A percentile compares a stretch with the other conserved stretches of the same genome.
phyloP scores from a whole-genome alignment of 2,329 filamentous ascomycete species.

The Zalaria sp. region DNA sequence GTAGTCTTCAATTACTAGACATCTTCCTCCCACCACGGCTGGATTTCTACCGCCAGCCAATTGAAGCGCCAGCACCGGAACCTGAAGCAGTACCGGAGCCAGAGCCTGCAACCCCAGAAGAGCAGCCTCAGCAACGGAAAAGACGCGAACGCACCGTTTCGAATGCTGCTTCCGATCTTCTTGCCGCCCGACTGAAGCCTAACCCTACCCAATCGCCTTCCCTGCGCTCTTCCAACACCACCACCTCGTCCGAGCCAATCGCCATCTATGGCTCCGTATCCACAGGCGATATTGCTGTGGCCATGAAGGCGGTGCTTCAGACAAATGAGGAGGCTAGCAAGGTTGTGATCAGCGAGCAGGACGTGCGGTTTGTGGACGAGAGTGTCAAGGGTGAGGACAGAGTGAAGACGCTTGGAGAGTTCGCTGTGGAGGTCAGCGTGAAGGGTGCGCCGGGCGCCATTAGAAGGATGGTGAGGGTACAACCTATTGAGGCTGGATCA shows the following conservation, averaged over 20 bases:
- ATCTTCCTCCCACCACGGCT: conserved; percentile 32
- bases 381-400: conserved; percentile 21
- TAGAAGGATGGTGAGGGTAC: conserved; percentile 27
- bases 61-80: conserved; percentile 18
- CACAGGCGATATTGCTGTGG: conserved; percentile 35
- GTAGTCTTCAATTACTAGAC: conserved; percentile 32
- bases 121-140: background rate
- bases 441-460: conserved; percentile 30
- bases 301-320: conserved; percentile 33
- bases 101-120: conserved; percentile 1
- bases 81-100: conserved; percentile 3
- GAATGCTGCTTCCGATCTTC: conserved; percentile 4
- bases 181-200: conserved; percentile 5
- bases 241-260: conserved; percentile 9
- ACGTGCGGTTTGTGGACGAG: conserved; percentile 34
- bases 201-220: conserved; percentile 6
- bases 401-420: conserved; percentile 40
- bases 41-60: conserved; percentile 31
- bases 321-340: conserved; percentile 37
- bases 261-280: conserved; percentile 41
- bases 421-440: conserved; percentile 35
- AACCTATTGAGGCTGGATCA: no score
- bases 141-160: conserved; percentile 5
- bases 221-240: conserved; percentile 5
- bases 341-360: conserved; percentile 33